Conservation (phyloP, 2,329 filamentous ascomycete genomes). For the Cordyceps farinosa region DNA sequence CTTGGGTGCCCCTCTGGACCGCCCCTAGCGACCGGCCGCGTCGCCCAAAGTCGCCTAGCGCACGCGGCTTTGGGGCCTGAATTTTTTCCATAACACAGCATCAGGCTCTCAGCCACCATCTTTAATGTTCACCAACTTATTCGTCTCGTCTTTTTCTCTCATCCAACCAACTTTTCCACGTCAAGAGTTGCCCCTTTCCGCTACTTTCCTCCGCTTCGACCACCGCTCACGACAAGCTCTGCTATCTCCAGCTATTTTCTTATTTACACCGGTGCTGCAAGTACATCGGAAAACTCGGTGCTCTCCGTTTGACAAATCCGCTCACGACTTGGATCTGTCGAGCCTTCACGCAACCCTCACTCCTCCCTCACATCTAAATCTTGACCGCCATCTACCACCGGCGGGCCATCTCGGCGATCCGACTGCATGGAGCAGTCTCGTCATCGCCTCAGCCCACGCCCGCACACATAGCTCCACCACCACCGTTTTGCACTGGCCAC, state of each 20-base stretch:
- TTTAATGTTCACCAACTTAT: constrained; percentile 1
- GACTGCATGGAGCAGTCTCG: constrained; percentile 9
- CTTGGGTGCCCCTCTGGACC: constrained; percentile 4
- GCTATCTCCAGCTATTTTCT: not conserved
- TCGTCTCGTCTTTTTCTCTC: constrained; percentile 6
- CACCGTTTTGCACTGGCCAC: not conserved
- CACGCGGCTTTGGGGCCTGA: constrained; percentile 20
- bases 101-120: constrained; percentile 14
- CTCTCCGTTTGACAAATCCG: not conserved
- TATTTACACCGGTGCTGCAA: not conserved
- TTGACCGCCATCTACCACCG: not conserved
- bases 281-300: not conserved
- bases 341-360: not conserved
- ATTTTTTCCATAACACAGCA: not conserved
- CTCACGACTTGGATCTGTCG: not conserved
- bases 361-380: not conserved
- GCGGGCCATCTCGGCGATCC: not conserved
- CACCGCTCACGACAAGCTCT: not conserved
- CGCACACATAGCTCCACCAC: constrained; percentile 15
- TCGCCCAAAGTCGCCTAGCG: constrained; percentile 23
- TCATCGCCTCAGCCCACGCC: constrained; percentile 1
- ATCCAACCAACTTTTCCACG: not conserved
- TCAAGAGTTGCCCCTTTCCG: not conserved
- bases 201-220: not conserved
- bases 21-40: constrained; percentile 1